phyloP scores from a whole-genome alignment of 1,139 yeast genomes.

The Scheffersomyces illinoinensis region DNA sequence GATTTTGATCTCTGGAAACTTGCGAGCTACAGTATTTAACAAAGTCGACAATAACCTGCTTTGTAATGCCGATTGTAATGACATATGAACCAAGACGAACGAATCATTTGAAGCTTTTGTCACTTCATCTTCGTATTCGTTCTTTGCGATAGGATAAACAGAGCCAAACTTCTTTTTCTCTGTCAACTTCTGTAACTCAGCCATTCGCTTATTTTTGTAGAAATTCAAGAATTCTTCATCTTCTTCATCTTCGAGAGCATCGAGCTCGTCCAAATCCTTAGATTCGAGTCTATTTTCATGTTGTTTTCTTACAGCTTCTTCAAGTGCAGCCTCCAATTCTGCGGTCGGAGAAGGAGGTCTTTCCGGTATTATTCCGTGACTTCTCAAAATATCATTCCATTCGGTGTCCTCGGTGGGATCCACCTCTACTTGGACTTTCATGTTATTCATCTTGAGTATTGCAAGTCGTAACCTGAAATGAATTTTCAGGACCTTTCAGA shows the following conservation, averaged over 20 bases:
- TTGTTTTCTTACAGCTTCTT: slow-evolving; percentile 75
- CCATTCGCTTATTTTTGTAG: slow-evolving; percentile 76
- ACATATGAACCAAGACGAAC: slow-evolving; percentile 76
- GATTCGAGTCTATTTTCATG: slow-evolving; percentile 76
- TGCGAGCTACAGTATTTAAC: slow-evolving; percentile 51
- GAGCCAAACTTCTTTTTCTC: slow-evolving; percentile 70
- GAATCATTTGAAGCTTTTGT: slow-evolving; percentile 68
- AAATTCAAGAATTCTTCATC: slow-evolving; percentile 72
- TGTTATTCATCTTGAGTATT: slow-evolving; percentile 22
- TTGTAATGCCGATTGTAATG: slow-evolving; percentile 69
- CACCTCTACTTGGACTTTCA: slow-evolving; percentile 76
- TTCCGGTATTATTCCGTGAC: slow-evolving; percentile 90
- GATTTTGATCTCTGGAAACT: slow-evolving; percentile 80
- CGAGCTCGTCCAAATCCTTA: slow-evolving; percentile 75
- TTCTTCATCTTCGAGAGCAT: slow-evolving; percentile 77
- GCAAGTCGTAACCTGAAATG: background rate
- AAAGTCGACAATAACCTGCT: slow-evolving; percentile 67
- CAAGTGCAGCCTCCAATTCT: slow-evolving; percentile 82
- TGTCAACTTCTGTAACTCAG: slow-evolving; percentile 64
- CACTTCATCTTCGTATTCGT: slow-evolving; percentile 83
- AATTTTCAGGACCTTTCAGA: background rate
- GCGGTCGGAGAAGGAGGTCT: slow-evolving; percentile 87
- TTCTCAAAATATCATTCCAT: slow-evolving; percentile 94
- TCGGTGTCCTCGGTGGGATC: slow-evolving; percentile 97
- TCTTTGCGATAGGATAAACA: slow-evolving; percentile 75